Conservation (phyloP, 176 grass and related monocot species). For the sorghum (Sorghum bicolor) region DNA sequence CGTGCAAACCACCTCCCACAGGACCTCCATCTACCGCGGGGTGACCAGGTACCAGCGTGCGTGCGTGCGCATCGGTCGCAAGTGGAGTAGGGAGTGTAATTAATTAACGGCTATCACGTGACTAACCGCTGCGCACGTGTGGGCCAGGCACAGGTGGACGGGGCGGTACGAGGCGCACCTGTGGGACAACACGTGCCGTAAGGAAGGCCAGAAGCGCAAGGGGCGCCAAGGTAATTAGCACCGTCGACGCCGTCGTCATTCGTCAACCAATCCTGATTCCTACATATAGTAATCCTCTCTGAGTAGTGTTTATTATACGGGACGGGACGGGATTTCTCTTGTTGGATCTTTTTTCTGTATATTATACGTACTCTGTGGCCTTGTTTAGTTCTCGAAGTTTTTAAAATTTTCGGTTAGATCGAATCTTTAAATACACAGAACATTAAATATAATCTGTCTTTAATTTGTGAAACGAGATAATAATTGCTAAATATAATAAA, state of each 20-base stretch:
- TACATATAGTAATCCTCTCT: neutral
- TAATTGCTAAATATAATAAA: too few relatives aligned
- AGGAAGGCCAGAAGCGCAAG: constrained; percentile 83
- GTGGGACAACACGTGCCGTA: constrained; percentile 87
- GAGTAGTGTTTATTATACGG: neutral
- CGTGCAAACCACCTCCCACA: constrained; percentile 8
- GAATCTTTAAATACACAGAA: too few relatives aligned
- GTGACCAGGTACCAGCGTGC: constrained; percentile 60
- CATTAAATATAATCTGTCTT: too few relatives aligned
- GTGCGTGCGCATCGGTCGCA: neutral
- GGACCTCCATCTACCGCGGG: constrained; percentile 75
- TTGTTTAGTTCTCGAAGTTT: too few relatives aligned
- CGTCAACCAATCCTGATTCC: neutral
- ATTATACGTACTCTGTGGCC: too few relatives aligned
- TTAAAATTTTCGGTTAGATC: too few relatives aligned
- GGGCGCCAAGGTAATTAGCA: constrained; percentile 67
- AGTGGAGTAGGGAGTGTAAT: neutral
- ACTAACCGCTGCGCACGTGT: constrained; percentile 24
- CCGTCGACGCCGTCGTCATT: too few relatives aligned
- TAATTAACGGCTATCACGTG: constrained; percentile 6
- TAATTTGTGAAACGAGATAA: too few relatives aligned
- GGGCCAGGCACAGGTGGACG: constrained; percentile 83
- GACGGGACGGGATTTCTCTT: too few relatives aligned
- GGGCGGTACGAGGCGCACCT: constrained; percentile 85
- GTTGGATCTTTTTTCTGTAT: too few relatives aligned